These are phyloP conservation scores for Cylindricascospora bacillispora DNA, from an alignment of 1,139 yeast species.

Conservation along the genomic window DNA sequence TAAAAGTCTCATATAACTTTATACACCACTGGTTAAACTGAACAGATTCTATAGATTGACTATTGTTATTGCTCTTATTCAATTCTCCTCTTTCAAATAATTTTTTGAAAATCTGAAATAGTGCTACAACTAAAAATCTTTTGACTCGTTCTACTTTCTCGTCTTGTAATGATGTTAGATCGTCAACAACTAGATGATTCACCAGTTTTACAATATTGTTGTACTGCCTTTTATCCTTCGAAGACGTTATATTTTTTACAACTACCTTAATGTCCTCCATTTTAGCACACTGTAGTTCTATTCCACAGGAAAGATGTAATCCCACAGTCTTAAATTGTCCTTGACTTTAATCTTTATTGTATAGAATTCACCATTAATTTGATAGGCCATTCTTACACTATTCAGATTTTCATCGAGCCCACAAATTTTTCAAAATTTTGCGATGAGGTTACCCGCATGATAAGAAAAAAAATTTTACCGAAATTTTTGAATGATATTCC, in stretches of 20 bases:
- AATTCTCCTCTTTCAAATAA: slow-evolving; percentile 41
- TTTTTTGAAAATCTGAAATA: slow-evolving; percentile 46
- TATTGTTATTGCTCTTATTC: slow-evolving; percentile 23
- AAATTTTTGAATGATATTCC: slow-evolving; percentile 1
- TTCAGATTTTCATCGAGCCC: not conserved
- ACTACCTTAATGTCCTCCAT: slow-evolving; percentile 18
- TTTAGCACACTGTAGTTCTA: slow-evolving; percentile 6
- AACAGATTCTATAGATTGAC: slow-evolving; percentile 34
- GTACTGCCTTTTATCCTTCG: slow-evolving; percentile 19
- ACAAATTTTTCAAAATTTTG: not conserved
- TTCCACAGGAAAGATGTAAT: too few relatives aligned
- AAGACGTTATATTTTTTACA: slow-evolving; percentile 16
- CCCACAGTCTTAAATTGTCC: not conserved
- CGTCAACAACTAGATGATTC: slow-evolving; percentile 7
- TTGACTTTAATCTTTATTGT: not conserved
- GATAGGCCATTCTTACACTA: slow-evolving; percentile 1
- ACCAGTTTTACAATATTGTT: slow-evolving; percentile 16
- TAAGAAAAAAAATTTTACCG: slow-evolving; percentile 2
- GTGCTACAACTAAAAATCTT: slow-evolving; percentile 39
- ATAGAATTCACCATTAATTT: not conserved
- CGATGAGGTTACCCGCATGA: too few relatives aligned
- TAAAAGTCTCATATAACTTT: slow-evolving; percentile 47
- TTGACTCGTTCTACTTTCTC: slow-evolving; percentile 11
- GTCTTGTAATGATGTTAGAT: slow-evolving; percentile 4
- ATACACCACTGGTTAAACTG: slow-evolving; percentile 51